A percentile compares a stretch with the other conserved stretches of the same genome.
Evolutionary conservation across 805 yeast genomes (phyloP).

Genomic region (Starmerella gropengiesseri): DNA sequence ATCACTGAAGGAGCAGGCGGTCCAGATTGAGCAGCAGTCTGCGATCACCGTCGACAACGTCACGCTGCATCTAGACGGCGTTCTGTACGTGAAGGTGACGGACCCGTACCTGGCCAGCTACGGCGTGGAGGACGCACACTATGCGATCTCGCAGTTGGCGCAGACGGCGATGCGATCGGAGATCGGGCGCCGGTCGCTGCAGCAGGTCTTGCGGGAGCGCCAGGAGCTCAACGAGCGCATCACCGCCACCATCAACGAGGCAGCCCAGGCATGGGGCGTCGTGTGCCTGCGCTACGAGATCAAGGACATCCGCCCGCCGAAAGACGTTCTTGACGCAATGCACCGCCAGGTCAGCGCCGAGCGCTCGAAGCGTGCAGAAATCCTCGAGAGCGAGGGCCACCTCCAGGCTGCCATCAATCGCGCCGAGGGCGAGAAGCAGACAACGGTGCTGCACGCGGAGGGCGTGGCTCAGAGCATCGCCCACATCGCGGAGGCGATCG

Average conservation of each 20-base stretch:
- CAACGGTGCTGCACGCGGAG: slow-evolving; percentile 65
- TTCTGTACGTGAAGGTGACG: slow-evolving; percentile 60
- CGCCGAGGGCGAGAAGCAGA: slow-evolving; percentile 70
- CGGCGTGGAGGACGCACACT: slow-evolving; percentile 80
- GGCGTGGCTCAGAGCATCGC: slow-evolving; percentile 67
- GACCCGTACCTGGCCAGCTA: slow-evolving; percentile 80
- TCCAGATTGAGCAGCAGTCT: slow-evolving; percentile 72
- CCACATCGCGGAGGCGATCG: slow-evolving; percentile 55
- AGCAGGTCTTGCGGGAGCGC: slow-evolving; percentile 67
- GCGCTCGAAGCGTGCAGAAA: slow-evolving; percentile 77
- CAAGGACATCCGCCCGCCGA: slow-evolving; percentile 80
- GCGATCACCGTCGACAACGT: slow-evolving; percentile 84
- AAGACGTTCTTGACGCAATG: slow-evolving; percentile 78
- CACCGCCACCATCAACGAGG: slow-evolving; percentile 70
- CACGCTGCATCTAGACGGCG: slow-evolving; percentile 74
- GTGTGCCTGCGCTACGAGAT: slow-evolving; percentile 75
- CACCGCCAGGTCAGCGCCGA: slow-evolving; percentile 84
- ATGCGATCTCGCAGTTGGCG: slow-evolving; percentile 74
- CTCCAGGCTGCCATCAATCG: slow-evolving; percentile 69
- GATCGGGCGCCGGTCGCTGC: slow-evolving; percentile 72
- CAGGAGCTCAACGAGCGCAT: slow-evolving; percentile 61
- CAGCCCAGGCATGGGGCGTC: slow-evolving; percentile 79
- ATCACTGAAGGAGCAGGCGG: slow-evolving; percentile 71
- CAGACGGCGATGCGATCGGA: slow-evolving; percentile 88
- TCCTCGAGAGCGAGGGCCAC: slow-evolving; percentile 75